Evolutionary conservation across 305 asterid genomes (phyloP).

Genomic region (Fraxinus dipetala): DNA sequence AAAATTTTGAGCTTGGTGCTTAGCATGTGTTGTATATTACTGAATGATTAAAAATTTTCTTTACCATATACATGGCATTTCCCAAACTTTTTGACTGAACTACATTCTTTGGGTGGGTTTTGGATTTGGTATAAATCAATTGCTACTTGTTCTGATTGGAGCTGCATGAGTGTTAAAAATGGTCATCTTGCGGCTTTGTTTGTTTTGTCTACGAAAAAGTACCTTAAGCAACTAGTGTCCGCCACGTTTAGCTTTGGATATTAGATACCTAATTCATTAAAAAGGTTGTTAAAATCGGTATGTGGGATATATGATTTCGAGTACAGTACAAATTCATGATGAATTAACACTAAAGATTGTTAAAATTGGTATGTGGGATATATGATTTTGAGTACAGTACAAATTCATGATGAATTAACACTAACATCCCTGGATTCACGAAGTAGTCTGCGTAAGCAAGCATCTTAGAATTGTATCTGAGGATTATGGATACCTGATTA

Average conservation of each 20-base stretch:
- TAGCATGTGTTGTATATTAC: conserved; percentile 1
- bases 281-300: background rate
- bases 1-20: conserved; percentile 9
- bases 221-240: background rate
- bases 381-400: background rate
- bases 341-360: background rate
- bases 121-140: background rate
- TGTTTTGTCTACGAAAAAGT: background rate
- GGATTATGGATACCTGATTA: background rate
- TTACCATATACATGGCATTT: background rate
- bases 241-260: background rate
- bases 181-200: conserved; percentile 3
- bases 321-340: background rate
- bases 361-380: background rate
- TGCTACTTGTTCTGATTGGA: background rate
- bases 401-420: background rate
- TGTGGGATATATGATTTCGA: background rate
- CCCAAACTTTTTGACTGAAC: background rate
- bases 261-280: conserved; percentile 3
- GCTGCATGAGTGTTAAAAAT: background rate
- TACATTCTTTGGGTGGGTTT: background rate
- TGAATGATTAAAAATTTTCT: background rate
- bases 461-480: background rate
- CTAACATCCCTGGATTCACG: background rate
- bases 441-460: background rate